Evolutionary conservation across 1,284 basidiomycete species (phyloP).

Genomic region (Sphaerobolus stellatus): DNA sequence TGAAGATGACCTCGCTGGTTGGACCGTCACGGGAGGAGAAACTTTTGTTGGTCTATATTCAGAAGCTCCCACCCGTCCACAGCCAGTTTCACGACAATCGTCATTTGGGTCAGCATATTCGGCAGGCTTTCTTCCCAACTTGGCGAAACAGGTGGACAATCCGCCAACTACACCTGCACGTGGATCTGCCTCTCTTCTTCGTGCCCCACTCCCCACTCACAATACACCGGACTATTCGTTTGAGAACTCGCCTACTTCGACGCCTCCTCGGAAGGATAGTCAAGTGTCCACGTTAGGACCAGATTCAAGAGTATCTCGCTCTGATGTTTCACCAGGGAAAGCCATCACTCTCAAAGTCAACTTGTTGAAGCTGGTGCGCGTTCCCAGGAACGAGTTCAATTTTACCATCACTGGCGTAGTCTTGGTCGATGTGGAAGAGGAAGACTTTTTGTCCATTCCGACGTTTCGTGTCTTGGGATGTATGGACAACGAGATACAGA

Average conservation of each 20-base stretch:
- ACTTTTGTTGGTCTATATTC: slow-evolving; percentile 68
- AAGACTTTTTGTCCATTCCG: slow-evolving; percentile 24
- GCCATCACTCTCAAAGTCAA: slow-evolving; percentile 72
- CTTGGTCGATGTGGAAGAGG: slow-evolving; percentile 38
- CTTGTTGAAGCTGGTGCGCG: slow-evolving; percentile 70
- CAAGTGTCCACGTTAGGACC: slow-evolving; percentile 27
- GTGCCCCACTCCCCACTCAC: slow-evolving; percentile 65
- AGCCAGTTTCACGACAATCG: slow-evolving; percentile 41
- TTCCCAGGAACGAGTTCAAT: slow-evolving; percentile 59
- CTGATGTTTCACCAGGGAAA: slow-evolving; percentile 8
- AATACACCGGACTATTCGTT: slow-evolving; percentile 70
- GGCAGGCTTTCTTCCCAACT: slow-evolving; percentile 11
- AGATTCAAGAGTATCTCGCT: slow-evolving; percentile 1
- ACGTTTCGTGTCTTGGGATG: slow-evolving; percentile 32
- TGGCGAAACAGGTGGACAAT: slow-evolving; percentile 32
- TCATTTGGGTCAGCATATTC: slow-evolving; percentile 43
- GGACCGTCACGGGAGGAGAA: slow-evolving; percentile 59
- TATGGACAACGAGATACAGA: slow-evolving; percentile 21
- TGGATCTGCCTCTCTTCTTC: slow-evolving; percentile 61
- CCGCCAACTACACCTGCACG: slow-evolving; percentile 40
- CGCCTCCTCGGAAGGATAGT: slow-evolving; percentile 52
- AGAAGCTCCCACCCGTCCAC: slow-evolving; percentile 24
- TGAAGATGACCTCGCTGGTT: slow-evolving; percentile 46
- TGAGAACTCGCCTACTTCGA: slow-evolving; percentile 56
- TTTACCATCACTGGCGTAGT: slow-evolving; percentile 67